Conservation (phyloP, 345 rosid genomes). For the Erucastrum elatum region DNA sequence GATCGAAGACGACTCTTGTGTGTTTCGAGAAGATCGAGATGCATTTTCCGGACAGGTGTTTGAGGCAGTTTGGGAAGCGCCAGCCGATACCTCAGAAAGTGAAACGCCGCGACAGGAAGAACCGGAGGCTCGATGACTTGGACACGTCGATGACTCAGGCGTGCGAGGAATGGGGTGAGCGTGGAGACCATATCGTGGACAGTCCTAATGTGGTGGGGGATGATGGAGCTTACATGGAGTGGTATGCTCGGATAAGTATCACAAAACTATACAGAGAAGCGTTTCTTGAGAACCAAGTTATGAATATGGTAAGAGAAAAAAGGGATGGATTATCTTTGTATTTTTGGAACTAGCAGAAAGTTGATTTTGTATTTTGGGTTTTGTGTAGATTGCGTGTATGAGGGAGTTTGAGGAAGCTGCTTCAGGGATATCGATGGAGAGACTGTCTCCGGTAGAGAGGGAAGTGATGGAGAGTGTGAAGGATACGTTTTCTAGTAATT, state of each 20-base stretch:
- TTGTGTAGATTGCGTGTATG: constrained; percentile 39
- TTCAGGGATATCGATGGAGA: constrained; percentile 24
- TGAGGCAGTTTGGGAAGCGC: constrained; percentile 66
- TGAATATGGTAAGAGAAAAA: constrained; percentile 38
- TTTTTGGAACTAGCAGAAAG: background rate
- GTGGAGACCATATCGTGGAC: constrained; percentile 49
- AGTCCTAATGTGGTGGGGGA: constrained; percentile 41
- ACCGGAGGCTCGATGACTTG: constrained; percentile 72
- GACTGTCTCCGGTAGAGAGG: constrained; percentile 39
- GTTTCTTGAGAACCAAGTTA: constrained; percentile 42
- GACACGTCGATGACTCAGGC: constrained; percentile 69
- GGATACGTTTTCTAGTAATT: constrained; percentile 28
- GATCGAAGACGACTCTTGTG: constrained; percentile 78
- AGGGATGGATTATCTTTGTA: background rate
- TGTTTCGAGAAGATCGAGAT: constrained; percentile 81
- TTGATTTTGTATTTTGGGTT: background rate
- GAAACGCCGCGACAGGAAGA: constrained; percentile 62
- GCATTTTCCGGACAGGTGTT: constrained; percentile 79
- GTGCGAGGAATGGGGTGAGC: constrained; percentile 68
- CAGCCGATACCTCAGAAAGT: constrained; percentile 72
- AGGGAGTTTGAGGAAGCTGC: constrained; percentile 43
- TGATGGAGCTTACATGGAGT: constrained; percentile 66
- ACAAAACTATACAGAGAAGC: constrained; percentile 42
- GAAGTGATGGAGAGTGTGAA: constrained; percentile 43
- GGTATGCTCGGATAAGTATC: constrained; percentile 59